phyloP scores from a whole-genome alignment of 2,329 filamentous ascomycete species.

The Penicillium capsulatum region DNA sequence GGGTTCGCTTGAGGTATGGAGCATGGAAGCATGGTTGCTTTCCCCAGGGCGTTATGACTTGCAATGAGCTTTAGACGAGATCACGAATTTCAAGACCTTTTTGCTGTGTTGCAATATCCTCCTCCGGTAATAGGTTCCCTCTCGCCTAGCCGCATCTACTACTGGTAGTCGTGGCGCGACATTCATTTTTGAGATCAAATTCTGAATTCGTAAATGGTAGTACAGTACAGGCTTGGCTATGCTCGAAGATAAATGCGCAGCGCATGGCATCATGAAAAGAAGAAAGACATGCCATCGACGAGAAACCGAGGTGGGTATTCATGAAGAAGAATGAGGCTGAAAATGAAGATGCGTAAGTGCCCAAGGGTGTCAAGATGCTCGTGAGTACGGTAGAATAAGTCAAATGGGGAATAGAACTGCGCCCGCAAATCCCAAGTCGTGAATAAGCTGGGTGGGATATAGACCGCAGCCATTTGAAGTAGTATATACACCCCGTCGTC shows the following conservation, averaged over 20 bases:
- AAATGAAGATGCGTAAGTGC: conserved; percentile 4
- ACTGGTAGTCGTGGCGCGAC: too few relatives aligned
- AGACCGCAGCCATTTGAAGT: neutral
- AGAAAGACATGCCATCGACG: conserved; percentile 10
- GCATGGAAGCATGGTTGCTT: too few relatives aligned
- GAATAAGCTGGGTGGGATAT: neutral
- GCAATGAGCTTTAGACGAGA: conserved; percentile 7
- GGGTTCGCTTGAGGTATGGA: too few relatives aligned
- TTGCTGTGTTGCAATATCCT: neutral
- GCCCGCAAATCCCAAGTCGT: neutral
- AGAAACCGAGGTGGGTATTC: conserved; percentile 21
- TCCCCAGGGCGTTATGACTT: neutral
- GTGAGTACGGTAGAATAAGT: conserved; percentile 20
- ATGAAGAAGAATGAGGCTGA: conserved; percentile 7
- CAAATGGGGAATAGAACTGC: conserved; percentile 3
- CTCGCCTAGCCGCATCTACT: too few relatives aligned
- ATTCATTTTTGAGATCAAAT: neutral
- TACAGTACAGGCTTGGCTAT: too few relatives aligned
- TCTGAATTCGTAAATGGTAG: conserved; percentile 7
- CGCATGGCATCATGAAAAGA: neutral
- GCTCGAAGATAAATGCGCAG: neutral
- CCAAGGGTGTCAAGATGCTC: conserved; percentile 11
- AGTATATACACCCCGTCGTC: conserved; percentile 1
- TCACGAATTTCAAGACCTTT: conserved; percentile 6
- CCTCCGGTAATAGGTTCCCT: neutral